Percentiles rank a stretch among this genome's conserved stretches.
Evolutionary conservation across 1,284 basidiomycete genomes (phyloP).

Genomic region (Lentinula novae-zelandiae): DNA sequence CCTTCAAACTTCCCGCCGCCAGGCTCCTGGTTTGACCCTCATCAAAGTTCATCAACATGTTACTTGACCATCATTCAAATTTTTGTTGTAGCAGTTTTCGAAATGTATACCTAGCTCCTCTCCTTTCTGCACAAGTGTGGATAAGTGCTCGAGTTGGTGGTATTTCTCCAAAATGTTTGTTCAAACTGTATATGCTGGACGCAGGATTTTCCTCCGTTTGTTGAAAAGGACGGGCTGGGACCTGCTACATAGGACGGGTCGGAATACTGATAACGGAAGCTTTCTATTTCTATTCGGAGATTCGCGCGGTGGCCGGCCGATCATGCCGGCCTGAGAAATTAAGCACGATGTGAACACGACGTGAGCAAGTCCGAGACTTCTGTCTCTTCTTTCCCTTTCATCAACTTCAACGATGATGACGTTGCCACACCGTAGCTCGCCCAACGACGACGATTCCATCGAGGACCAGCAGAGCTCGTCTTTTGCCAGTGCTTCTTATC

Average conservation of each 20-base stretch:
- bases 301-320: not conserved
- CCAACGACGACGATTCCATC: conserved; percentile 7
- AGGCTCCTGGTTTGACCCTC: not conserved
- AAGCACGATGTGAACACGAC: conserved; percentile 9
- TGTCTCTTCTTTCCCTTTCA: not conserved
- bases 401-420: conserved; percentile 9
- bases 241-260: too few species aligned
- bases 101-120: too few species aligned
- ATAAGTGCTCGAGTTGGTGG: too few species aligned
- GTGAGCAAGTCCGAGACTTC: not conserved
- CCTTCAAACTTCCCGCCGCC: not conserved
- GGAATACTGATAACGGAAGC: not conserved
- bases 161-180: too few species aligned
- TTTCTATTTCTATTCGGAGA: not conserved
- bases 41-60: not conserved
- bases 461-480: conserved; percentile 8
- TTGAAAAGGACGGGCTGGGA: too few species aligned
- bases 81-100: not conserved
- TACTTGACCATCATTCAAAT: not conserved
- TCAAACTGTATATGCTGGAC: too few species aligned
- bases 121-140: too few species aligned
- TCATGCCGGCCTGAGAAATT: conserved; percentile 5
- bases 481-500: conserved; percentile 7
- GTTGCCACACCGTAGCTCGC: conserved; percentile 10
- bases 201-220: too few species aligned